Conservation (phyloP, 371 early-diverging fungal genomes). For the Syncephalastrum monosporum region DNA sequence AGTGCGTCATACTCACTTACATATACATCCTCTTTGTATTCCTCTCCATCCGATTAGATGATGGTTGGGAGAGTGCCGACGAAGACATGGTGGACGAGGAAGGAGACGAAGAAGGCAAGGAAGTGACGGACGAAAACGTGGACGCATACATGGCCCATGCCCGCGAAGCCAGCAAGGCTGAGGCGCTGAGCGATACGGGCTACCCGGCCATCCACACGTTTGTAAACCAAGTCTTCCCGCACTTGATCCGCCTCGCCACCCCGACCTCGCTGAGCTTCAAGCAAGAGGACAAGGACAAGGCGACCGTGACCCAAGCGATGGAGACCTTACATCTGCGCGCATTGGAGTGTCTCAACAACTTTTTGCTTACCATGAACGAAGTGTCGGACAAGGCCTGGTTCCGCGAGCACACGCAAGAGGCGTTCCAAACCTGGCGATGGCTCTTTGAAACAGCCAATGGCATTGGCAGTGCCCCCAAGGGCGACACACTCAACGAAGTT, state of each 20-base stretch:
- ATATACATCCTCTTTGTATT: no score
- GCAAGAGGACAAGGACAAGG: conserved; percentile 32
- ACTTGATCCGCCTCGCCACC: conserved; percentile 51
- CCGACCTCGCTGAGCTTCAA: conserved; percentile 57
- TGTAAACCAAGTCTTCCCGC: conserved; percentile 47
- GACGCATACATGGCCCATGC: conserved; percentile 43
- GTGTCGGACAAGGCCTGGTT: conserved; percentile 69
- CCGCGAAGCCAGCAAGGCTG: no score
- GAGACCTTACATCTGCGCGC: conserved; percentile 67
- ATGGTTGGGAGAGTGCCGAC: conserved; percentile 59
- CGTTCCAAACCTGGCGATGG: conserved; percentile 63
- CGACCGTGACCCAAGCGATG: conserved; percentile 48
- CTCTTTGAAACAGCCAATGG: conserved; percentile 54
- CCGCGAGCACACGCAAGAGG: conserved; percentile 50
- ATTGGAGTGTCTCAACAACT: conserved; percentile 75
- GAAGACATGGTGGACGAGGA: conserved; percentile 51
- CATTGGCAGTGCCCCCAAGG: conserved; percentile 35
- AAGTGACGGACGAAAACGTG: conserved; percentile 45
- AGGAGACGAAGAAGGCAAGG: conserved; percentile 46
- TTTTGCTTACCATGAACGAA: conserved; percentile 70
- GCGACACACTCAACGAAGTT: conserved; percentile 40
- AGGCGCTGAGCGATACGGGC: no score
- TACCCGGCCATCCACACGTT: conserved; percentile 49
- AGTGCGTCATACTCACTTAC: background rate
- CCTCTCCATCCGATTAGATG: conserved; percentile 14